Base-by-base conservation (phyloP, 75 land plant genomes). In the Pseudotsuga menziesii region DNA sequence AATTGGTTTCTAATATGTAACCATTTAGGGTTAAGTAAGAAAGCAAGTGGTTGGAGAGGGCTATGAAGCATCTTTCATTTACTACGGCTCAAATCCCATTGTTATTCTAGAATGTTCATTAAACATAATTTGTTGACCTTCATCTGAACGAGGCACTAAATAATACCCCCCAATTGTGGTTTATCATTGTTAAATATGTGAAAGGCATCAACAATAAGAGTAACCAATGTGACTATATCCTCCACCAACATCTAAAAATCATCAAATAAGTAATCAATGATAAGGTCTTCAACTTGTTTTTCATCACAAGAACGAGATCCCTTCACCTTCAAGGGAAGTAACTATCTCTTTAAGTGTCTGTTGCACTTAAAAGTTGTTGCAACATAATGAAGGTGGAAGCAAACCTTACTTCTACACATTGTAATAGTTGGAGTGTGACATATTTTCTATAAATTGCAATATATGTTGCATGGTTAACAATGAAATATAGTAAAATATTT, bases 311-410 rank as follows among this genome's bases (percentile, higher is more conserved):
- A 61, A 61, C 5, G 13, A 61, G 64, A 26, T 61, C 64, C 1
- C 32, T 61, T 26, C 64, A 61, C 63, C 27, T 61, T 62, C 35
- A 62, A 26, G 29, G 66, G 29, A 62, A 62, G 27, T 16, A 13
- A 11, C 66, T 17, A 22, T 62, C 66, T 62, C 4, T 62, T 17
- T 27, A 62, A 62, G 26, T 61, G 3, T 26, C 14, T 61, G n/a
- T 32, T 61, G 29, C 35, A 62, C n/a, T n/a, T n/a, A n/a, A n/a
- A n/a, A n/a, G n/a, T n/a, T n/a, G n/a, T 16, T 9, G 29, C 66
- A 62, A 27, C 66, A 62, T 62, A 27, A 61, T n/a, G 20, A 61
- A 62, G 66, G 66, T 62, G 35, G 66, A 62, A 62, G 29, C 35
- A 62, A 27, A 62, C 29, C 3, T 27, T 11, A 0, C 27, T 27